These are phyloP conservation scores for Cryptococcus sp. DNA, from an alignment of 1,284 basidiomycete genomes.

Conservation along the genomic window DNA sequence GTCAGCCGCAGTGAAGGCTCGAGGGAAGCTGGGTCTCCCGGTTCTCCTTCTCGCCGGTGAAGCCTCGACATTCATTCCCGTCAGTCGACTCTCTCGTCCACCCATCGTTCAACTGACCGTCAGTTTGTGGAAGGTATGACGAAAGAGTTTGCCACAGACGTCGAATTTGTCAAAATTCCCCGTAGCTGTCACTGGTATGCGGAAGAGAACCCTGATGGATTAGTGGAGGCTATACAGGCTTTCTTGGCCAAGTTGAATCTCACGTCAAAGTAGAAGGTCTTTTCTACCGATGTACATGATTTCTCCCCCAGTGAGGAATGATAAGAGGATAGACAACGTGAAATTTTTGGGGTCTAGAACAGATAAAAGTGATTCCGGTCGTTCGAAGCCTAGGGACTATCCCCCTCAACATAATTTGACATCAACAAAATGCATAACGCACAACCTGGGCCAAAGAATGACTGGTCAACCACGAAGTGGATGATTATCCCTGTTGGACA, in stretches of 20 bases:
- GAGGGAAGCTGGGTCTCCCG: constrained; percentile 15
- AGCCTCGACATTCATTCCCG: constrained; percentile 10
- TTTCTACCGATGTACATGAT: too few relatives aligned
- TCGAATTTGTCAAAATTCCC: constrained; percentile 11
- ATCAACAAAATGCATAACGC: too few relatives aligned
- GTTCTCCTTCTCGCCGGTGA: constrained; percentile 17
- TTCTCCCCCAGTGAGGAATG: too few relatives aligned
- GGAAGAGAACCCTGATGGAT: constrained; percentile 26
- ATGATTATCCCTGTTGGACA: too few relatives aligned
- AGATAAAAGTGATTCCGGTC: too few relatives aligned
- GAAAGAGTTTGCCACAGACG: constrained; percentile 19
- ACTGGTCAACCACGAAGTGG: too few relatives aligned
- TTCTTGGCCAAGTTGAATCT: constrained; percentile 7
- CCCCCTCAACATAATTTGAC: too few relatives aligned
- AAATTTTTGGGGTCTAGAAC: too few relatives aligned
- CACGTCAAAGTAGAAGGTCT: too few relatives aligned
- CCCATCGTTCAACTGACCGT: neutral
- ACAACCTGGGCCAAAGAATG: too few relatives aligned
- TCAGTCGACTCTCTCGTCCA: constrained; percentile 1
- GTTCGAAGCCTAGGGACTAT: too few relatives aligned
- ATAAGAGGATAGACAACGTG: too few relatives aligned
- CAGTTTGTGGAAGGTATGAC: constrained; percentile 14
- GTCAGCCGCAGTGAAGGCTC: constrained; percentile 5
- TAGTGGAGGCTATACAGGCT: constrained; percentile 6
- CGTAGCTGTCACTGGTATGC: constrained; percentile 22